Conservation (phyloP, 2,329 filamentous ascomycete genomes). For the Epichloe sp. region DNA sequence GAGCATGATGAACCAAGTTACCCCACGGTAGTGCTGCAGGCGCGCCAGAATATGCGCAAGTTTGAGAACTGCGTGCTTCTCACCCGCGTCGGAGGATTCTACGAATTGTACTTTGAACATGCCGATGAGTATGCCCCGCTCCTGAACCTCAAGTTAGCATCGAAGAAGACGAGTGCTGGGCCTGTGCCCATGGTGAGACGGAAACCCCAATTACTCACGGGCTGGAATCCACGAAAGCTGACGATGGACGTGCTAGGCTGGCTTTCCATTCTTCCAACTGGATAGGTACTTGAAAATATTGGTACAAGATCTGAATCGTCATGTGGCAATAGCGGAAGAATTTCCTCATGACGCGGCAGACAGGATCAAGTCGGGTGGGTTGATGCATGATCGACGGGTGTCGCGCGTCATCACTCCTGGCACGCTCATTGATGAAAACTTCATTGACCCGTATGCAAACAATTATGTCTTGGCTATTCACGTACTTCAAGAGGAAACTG, state of each 20-base stretch:
- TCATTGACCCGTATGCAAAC: conserved; percentile 87
- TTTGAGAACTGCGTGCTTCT: conserved; percentile 85
- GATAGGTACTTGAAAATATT: conserved; percentile 87
- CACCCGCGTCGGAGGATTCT: conserved; percentile 89
- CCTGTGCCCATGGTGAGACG: conserved; percentile 67
- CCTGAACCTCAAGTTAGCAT: conserved; percentile 74
- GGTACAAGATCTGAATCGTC: conserved; percentile 78
- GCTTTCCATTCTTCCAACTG: conserved; percentile 86
- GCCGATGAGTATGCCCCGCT: conserved; percentile 79
- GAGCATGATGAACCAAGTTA: conserved; percentile 45
- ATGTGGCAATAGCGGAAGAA: conserved; percentile 91
- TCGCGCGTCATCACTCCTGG: conserved; percentile 85
- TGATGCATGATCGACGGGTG: conserved; percentile 75
- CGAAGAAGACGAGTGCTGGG: conserved; percentile 65
- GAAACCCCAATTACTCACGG: neutral
- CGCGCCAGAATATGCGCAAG: conserved; percentile 75
- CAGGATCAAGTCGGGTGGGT: conserved; percentile 60
- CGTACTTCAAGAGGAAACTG: conserved; percentile 18
- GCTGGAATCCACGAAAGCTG: conserved; percentile 3
- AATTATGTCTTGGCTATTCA: conserved; percentile 84
- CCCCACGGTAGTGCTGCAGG: conserved; percentile 81
- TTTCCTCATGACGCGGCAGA: conserved; percentile 61
- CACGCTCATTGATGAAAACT: conserved; percentile 93
- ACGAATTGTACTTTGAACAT: conserved; percentile 95
- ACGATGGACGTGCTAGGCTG: conserved; percentile 41